Conservation (phyloP, 2,329 filamentous ascomycete genomes). For the Fusarium oxysporum region DNA sequence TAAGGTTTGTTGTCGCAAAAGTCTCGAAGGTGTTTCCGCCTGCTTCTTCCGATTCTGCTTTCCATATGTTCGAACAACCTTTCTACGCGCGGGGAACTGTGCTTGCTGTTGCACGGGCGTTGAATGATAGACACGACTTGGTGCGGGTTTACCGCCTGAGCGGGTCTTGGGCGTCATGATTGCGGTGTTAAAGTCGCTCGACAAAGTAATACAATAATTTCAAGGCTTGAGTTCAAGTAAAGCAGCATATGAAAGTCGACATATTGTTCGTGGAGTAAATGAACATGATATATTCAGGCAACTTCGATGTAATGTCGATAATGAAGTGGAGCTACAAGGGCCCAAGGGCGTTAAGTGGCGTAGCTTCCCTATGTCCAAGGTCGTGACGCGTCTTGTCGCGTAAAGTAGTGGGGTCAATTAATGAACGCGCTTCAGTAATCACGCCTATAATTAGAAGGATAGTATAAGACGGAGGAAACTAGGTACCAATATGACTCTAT, state of each 20-base stretch:
- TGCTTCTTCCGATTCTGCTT: conserved; percentile 42
- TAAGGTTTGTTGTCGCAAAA: conserved; percentile 55
- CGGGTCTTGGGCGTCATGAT: conserved; percentile 54
- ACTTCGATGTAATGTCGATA: conserved; percentile 18
- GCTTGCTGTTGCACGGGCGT: conserved; percentile 53
- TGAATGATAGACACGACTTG: conserved; percentile 54
- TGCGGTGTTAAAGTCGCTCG: not conserved
- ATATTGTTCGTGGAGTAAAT: conserved; percentile 11
- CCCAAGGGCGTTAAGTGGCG: conserved; percentile 35
- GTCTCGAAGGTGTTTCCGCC: conserved; percentile 24
- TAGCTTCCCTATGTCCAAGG: conserved; percentile 16
- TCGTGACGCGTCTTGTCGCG: conserved; percentile 42
- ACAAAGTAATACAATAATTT: not conserved
- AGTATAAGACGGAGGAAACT: not conserved
- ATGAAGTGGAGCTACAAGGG: conserved; percentile 32
- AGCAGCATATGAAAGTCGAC: not conserved
- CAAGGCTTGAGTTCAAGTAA: not conserved
- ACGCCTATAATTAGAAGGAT: conserved; percentile 14
- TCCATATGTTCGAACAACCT: conserved; percentile 51
- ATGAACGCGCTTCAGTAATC: not conserved
- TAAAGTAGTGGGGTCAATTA: conserved; percentile 28
- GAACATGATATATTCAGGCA: conserved; percentile 4
- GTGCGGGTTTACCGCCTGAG: conserved; percentile 52
- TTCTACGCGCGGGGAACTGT: conserved; percentile 53
- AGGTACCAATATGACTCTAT: not conserved